A percentile compares a stretch with the other conserved stretches of the same genome.
These are phyloP conservation scores for Wickerhamomyces mucosus DNA, from an alignment of 805 yeast species.

Conservation along the genomic window DNA sequence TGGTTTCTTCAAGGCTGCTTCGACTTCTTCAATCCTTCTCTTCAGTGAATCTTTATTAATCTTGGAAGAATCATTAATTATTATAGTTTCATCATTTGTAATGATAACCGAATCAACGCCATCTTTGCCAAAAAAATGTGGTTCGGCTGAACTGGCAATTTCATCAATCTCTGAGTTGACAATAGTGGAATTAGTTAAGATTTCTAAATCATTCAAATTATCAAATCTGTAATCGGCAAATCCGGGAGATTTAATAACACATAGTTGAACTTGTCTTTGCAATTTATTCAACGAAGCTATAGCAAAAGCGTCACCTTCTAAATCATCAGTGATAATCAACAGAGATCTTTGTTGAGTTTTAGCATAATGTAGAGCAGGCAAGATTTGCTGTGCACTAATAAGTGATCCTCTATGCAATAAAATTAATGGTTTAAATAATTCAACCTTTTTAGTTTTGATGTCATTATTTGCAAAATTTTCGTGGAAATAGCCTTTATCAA, in stretches of 20 bases:
- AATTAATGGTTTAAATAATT: constrained; percentile 86
- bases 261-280: constrained; percentile 96
- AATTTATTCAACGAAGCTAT: constrained; percentile 95
- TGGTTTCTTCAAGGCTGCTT: constrained; percentile 57
- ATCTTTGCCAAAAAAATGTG: constrained; percentile 67
- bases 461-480: constrained; percentile 81
- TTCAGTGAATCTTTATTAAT: constrained; percentile 68
- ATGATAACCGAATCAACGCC: constrained; percentile 83
- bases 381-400: constrained; percentile 35
- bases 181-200: constrained; percentile 84
- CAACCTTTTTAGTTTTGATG: constrained; percentile 85
- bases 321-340: constrained; percentile 87
- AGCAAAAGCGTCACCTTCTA: constrained; percentile 97
- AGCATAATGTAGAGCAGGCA: constrained; percentile 89
- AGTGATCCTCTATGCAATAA: constrained; percentile 35
- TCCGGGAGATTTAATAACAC: constrained; percentile 98
- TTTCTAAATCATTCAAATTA: constrained; percentile 91
- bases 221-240: constrained; percentile 98
- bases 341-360: constrained; percentile 91
- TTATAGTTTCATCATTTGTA: constrained; percentile 92
- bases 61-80: constrained; percentile 75
- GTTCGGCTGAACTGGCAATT: constrained; percentile 90
- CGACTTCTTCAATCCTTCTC: constrained; percentile 90
- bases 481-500: constrained; percentile 94
- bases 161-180: constrained; percentile 87